These are phyloP conservation scores for Yarrowia bubula DNA, from an alignment of 805 yeast genomes.

Conservation along the genomic window DNA sequence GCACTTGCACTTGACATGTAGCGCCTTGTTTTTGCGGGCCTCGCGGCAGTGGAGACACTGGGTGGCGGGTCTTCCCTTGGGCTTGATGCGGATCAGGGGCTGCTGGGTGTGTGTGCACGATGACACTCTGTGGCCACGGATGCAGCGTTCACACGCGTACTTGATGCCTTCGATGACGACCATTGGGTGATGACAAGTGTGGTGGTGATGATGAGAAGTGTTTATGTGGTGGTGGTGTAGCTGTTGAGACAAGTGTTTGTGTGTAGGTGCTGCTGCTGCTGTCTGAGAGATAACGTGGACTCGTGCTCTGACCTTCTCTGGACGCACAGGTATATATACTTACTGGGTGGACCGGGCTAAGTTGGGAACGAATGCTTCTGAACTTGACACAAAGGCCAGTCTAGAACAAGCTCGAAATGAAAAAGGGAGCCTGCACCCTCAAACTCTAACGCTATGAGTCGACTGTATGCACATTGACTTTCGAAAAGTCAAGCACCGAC, in stretches of 20 bases:
- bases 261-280: background rate
- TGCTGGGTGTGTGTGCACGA: conserved; percentile 90
- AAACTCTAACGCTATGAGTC: background rate
- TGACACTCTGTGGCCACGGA: conserved; percentile 94
- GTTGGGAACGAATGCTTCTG: conserved; percentile 3
- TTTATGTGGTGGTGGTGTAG: background rate
- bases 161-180: conserved; percentile 89
- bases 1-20: conserved; percentile 41
- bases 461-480: background rate
- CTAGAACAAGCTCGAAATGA: conserved; percentile 5
- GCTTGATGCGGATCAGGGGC: conserved; percentile 88
- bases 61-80: conserved; percentile 93
- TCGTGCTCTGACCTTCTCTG: background rate
- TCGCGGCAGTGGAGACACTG: conserved; percentile 75
- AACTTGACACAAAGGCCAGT: background rate
- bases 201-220: background rate
- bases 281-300: background rate
- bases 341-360: background rate
- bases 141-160: conserved; percentile 94
- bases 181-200: conserved; percentile 47
- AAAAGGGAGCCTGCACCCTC: conserved; percentile 15
- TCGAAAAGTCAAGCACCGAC: background rate
- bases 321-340: conserved; percentile 11
- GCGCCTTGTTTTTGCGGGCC: conserved; percentile 32
- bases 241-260: background rate